Percentiles rank a stretch among this genome's conserved stretches.
Evolutionary conservation across 2,329 filamentous ascomycete species (phyloP).

Genomic region (Colletotrichum godetiae): DNA sequence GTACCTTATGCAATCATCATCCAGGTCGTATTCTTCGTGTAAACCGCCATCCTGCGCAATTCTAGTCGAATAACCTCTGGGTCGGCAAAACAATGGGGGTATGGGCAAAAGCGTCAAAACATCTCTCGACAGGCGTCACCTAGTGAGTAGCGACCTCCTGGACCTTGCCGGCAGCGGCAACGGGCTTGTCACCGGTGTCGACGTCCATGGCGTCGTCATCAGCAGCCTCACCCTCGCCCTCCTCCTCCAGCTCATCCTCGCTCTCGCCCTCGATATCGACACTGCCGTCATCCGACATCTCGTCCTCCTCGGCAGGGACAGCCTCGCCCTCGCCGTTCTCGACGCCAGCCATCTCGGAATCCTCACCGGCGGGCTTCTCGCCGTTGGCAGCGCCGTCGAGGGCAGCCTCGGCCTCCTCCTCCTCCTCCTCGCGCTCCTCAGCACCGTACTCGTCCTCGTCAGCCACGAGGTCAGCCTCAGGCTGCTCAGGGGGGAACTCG

Average conservation of each 20-base stretch:
- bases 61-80: conserved; percentile 15
- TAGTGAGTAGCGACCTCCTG: conserved; percentile 39
- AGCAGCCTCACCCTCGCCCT: conserved; percentile 55
- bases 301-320: conserved; percentile 71
- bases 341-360: conserved; percentile 80
- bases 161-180: conserved; percentile 45
- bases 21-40: conserved; percentile 36
- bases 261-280: conserved; percentile 85
- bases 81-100: conserved; percentile 32
- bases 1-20: conserved; percentile 33
- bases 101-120: conserved; percentile 33
- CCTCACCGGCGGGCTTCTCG: conserved; percentile 65
- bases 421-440: conserved; percentile 83
- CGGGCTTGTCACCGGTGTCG: conserved; percentile 53
- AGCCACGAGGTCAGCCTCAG: conserved; percentile 87
- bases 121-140: conserved; percentile 2
- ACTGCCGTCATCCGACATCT: conserved; percentile 78
- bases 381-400: conserved; percentile 59
- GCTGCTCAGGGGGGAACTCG: conserved; percentile 97
- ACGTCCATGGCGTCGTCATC: conserved; percentile 63
- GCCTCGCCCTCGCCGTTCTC: conserved; percentile 61
- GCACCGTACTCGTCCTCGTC: conserved; percentile 93
- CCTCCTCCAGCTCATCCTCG: conserved; percentile 77
- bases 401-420: conserved; percentile 66
- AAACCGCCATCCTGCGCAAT: conserved; percentile 32